phyloP scores from a whole-genome alignment of 2,329 filamentous ascomycete species.

The Metarhizium robertsii region DNA sequence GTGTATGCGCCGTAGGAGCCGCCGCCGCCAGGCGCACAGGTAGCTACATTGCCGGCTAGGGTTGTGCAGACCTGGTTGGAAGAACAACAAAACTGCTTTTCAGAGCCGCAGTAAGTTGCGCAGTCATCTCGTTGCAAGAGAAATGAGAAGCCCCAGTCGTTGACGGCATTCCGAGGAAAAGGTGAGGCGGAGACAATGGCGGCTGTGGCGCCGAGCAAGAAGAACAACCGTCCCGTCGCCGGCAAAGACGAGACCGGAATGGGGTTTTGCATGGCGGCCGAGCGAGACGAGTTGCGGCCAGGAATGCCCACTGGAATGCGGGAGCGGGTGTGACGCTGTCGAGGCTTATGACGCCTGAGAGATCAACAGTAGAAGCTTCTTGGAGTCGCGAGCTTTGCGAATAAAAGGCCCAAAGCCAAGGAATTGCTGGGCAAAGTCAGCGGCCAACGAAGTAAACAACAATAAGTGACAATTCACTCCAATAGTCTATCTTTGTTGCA shows the following conservation, averaged over 20 bases:
- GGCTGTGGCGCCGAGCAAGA: constrained; percentile 26
- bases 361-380: neutral
- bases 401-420: neutral
- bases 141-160: constrained; percentile 39
- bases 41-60: constrained; percentile 35
- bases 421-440: neutral
- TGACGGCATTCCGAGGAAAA: constrained; percentile 39
- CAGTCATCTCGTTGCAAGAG: constrained; percentile 39
- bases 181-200: constrained; percentile 31
- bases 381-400: neutral
- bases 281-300: neutral
- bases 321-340: neutral
- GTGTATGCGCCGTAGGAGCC: constrained; percentile 32
- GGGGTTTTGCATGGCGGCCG: neutral
- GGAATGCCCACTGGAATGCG: constrained; percentile 4
- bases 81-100: constrained; percentile 47
- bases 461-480: too few relatives aligned
- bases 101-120: constrained; percentile 42
- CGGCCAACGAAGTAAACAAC: neutral
- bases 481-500: too few relatives aligned
- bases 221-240: constrained; percentile 18
- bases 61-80: constrained; percentile 42
- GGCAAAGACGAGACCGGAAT: constrained; percentile 4
- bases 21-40: constrained; percentile 31
- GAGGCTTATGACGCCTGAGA: too few relatives aligned